phyloP scores from a whole-genome alignment of 371 early-diverging fungal species.

The Apophysomyces elegans region DNA sequence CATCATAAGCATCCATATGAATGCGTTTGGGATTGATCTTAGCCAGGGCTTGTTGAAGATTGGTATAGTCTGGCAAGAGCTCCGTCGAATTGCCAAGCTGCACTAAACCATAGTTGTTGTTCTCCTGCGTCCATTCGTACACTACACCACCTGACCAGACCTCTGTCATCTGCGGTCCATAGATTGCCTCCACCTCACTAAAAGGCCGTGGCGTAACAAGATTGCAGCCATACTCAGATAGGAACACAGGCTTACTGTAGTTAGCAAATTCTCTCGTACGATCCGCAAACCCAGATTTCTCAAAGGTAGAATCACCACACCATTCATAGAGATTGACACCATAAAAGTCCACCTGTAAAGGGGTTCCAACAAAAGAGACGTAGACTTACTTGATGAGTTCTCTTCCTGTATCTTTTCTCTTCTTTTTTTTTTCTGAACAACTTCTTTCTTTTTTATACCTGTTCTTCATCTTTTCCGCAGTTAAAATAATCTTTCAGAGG shows the following conservation, averaged over 20 bases:
- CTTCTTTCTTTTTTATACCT: too few relatives aligned
- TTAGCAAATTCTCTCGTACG: constrained; percentile 59
- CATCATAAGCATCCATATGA: constrained; percentile 48
- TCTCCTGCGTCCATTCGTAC: constrained; percentile 83
- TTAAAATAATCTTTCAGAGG: constrained; percentile 73
- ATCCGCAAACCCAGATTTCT: constrained; percentile 64
- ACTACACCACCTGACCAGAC: constrained; percentile 79
- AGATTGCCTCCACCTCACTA: constrained; percentile 67
- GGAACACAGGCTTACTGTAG: constrained; percentile 64
- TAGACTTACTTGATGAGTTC: too few relatives aligned
- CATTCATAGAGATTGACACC: constrained; percentile 75
- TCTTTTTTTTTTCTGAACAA: too few relatives aligned
- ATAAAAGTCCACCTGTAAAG: constrained; percentile 68
- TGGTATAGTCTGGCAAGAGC: constrained; percentile 49
- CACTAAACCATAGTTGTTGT: constrained; percentile 80
- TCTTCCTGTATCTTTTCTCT: too few relatives aligned
- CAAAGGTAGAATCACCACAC: constrained; percentile 61
- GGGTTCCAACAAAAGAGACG: too few relatives aligned
- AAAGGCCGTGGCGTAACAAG: constrained; percentile 58
- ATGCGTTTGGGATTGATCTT: constrained; percentile 50
- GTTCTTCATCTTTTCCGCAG: constrained; percentile 69
- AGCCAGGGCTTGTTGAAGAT: constrained; percentile 44
- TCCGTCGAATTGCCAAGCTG: constrained; percentile 43
- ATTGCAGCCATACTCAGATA: constrained; percentile 75
- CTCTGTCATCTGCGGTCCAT: constrained; percentile 68